A percentile compares a stretch with the other conserved stretches of the same genome.
These are phyloP conservation scores for Primulina tabacum DNA, from an alignment of 257 asterid species.

Conservation along the genomic window DNA sequence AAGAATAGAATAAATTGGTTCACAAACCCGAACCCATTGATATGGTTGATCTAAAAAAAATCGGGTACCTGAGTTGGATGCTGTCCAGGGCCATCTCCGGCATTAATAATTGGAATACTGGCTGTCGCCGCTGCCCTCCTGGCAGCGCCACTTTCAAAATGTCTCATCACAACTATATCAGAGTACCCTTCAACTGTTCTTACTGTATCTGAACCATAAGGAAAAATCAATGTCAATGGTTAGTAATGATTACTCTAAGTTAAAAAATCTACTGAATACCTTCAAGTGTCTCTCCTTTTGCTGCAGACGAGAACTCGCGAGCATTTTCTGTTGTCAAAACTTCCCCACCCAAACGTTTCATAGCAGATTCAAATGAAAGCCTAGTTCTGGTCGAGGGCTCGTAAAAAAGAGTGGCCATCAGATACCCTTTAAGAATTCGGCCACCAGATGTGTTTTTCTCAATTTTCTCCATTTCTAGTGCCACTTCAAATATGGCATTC, in stretches of 20 bases:
- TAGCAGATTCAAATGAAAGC: conserved; percentile 96
- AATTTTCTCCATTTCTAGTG: conserved; percentile 85
- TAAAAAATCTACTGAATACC: conserved; percentile 37
- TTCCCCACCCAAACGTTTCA: conserved; percentile 87
- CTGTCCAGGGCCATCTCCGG: conserved; percentile 99
- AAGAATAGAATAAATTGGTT: neutral
- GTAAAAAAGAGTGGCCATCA: conserved; percentile 90
- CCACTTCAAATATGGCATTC: conserved; percentile 78
- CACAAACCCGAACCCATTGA: neutral
- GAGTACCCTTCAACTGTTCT: conserved; percentile 93
- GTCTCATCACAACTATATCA: conserved; percentile 91
- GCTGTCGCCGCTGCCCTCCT: conserved; percentile 79
- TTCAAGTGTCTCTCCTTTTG: conserved; percentile 98
- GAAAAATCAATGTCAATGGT: neutral
- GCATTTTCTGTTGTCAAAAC: conserved; percentile 95
- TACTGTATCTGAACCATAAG: conserved; percentile 57
- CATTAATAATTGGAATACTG: conserved; percentile 82
- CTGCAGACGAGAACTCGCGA: conserved; percentile 91
- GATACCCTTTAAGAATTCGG: conserved; percentile 73
- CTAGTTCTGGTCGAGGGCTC: conserved; percentile 97
- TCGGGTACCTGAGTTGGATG: conserved; percentile 90
- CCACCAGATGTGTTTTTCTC: conserved; percentile 69
- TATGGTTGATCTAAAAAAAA: conserved; percentile 3
- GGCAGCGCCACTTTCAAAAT: conserved; percentile 98
- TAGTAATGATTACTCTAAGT: neutral